A percentile compares a stretch with the other conserved stretches of the same genome.
phyloP scores from a whole-genome alignment of 2,329 filamentous ascomycete species.

The Ambrosiella xylebori region DNA sequence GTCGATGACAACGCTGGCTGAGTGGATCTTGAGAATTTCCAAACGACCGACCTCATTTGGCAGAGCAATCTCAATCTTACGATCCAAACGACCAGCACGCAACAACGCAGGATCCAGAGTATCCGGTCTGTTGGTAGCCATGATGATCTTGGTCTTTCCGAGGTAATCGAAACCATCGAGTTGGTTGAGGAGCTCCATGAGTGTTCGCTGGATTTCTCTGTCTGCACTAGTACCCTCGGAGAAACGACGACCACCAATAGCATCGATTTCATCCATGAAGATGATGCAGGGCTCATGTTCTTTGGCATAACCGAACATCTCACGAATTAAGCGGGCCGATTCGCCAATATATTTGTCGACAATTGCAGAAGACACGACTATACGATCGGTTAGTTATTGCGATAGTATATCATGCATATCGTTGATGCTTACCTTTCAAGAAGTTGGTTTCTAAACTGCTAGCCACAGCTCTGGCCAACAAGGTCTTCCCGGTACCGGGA shows the following conservation, averaged over 20 bases:
- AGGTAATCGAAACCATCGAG: slow-evolving; percentile 98
- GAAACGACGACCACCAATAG: slow-evolving; percentile 90
- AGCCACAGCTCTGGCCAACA: slow-evolving; percentile 84
- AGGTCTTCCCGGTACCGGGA: slow-evolving; percentile 90
- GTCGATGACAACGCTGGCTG: slow-evolving; percentile 68
- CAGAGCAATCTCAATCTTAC: slow-evolving; percentile 94
- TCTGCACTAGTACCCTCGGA: slow-evolving; percentile 95
- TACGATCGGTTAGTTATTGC: slow-evolving; percentile 12
- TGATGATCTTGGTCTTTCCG: slow-evolving; percentile 99
- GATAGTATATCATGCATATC: background rate
- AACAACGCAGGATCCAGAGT: slow-evolving; percentile 87
- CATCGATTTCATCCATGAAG: slow-evolving; percentile 99
- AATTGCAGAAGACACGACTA: slow-evolving; percentile 95
- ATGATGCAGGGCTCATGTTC: slow-evolving; percentile 99
- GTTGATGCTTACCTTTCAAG: slow-evolving; percentile 54
- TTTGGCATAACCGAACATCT: slow-evolving; percentile 99
- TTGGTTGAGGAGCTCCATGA: slow-evolving; percentile 98
- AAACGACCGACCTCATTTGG: slow-evolving; percentile 92
- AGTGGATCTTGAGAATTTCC: slow-evolving; percentile 97
- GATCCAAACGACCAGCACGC: slow-evolving; percentile 79
- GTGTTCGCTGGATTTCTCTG: slow-evolving; percentile 90
- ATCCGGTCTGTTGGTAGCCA: slow-evolving; percentile 96
- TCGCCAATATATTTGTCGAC: slow-evolving; percentile 99
- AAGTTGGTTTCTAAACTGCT: slow-evolving; percentile 97
- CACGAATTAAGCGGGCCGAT: slow-evolving; percentile 87